Percentiles rank a stretch among this genome's conserved stretches.
Conservation (phyloP, 345 rosid species). For the Gossypium mustelinum region DNA sequence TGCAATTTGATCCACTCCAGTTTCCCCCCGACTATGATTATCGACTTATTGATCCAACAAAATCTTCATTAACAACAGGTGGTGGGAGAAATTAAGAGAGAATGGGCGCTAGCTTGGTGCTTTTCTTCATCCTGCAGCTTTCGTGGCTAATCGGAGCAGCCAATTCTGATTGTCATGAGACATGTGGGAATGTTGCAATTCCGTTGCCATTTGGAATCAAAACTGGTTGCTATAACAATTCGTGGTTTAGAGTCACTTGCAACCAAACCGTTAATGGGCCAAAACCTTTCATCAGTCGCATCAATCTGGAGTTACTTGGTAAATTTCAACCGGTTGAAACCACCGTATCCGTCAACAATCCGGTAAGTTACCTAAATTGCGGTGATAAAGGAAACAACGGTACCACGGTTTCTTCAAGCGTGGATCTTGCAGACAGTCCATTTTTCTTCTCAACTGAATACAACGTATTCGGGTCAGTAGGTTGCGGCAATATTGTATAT, state of each 20-base stretch:
- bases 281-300: background rate
- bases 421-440: background rate
- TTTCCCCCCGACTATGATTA: background rate
- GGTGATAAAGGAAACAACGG: background rate
- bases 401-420: background rate
- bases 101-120: background rate
- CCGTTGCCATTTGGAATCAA: background rate
- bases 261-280: background rate
- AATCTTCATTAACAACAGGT: background rate
- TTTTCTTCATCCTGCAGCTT: background rate
- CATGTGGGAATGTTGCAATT: background rate
- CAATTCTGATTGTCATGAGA: background rate
- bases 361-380: background rate
- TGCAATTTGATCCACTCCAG: background rate
- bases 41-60: background rate
- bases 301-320: background rate
- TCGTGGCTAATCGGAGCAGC: background rate
- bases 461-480: background rate
- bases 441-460: background rate
- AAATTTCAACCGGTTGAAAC: background rate
- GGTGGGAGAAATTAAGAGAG: background rate
- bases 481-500: background rate
- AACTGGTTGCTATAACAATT: background rate
- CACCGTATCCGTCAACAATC: background rate
- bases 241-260: background rate